These are phyloP conservation scores for Phylloporus arenicola DNA, from an alignment of 768 basidiomycete species.

Conservation along the genomic window DNA sequence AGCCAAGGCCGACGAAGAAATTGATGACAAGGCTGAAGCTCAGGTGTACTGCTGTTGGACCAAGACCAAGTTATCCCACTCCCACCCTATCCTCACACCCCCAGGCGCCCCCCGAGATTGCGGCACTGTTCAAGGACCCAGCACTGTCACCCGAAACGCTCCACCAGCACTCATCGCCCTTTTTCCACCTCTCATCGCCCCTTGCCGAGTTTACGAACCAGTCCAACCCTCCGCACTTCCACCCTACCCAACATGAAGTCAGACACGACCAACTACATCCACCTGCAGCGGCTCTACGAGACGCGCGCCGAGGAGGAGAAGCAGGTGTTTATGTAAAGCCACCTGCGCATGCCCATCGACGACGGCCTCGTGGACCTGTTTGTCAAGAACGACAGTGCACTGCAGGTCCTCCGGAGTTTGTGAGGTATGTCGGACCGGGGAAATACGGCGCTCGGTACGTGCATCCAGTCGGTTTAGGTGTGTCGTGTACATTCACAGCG, in stretches of 20 bases:
- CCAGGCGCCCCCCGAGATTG: slow-evolving; percentile 65
- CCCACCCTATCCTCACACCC: background rate
- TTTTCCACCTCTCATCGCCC: slow-evolving; percentile 77
- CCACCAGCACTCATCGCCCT: slow-evolving; percentile 50
- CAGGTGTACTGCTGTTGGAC: no score
- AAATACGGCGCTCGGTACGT: slow-evolving; percentile 43
- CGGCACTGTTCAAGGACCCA: slow-evolving; percentile 57
- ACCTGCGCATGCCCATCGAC: slow-evolving; percentile 42
- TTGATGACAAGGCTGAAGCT: slow-evolving; percentile 41
- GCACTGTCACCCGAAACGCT: slow-evolving; percentile 39
- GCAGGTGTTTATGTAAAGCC: slow-evolving; percentile 45
- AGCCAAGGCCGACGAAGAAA: slow-evolving; percentile 85
- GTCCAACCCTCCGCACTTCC: slow-evolving; percentile 70
- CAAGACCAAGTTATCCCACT: slow-evolving; percentile 3
- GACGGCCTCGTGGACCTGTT: slow-evolving; percentile 61
- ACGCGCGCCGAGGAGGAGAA: slow-evolving; percentile 68
- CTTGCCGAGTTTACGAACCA: slow-evolving; percentile 59
- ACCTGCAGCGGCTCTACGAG: slow-evolving; percentile 83
- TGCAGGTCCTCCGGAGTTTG: slow-evolving; percentile 59
- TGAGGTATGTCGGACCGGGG: slow-evolving; percentile 57
- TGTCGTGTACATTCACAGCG: slow-evolving; percentile 27
- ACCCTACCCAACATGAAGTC: slow-evolving; percentile 96
- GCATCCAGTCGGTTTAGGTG: background rate
- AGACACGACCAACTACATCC: slow-evolving; percentile 75
- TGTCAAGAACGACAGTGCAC: slow-evolving; percentile 73